phyloP scores from a whole-genome alignment of 2,329 filamentous ascomycete species.

The Elsinoe fawcettii region DNA sequence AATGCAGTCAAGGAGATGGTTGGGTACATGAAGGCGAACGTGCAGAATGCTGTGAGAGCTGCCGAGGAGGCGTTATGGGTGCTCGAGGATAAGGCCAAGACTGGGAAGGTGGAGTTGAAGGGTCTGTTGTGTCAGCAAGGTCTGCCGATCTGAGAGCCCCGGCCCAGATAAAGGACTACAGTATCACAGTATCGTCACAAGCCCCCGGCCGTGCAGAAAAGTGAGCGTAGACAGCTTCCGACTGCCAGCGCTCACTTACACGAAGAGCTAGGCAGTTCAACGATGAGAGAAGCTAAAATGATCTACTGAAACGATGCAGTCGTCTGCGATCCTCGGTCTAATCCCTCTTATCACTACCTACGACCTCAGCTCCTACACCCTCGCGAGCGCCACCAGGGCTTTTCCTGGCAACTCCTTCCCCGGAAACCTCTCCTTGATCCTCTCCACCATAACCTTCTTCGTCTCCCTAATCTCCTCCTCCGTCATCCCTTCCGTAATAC shows the following conservation, averaged over 20 bases:
- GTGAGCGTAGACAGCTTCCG: no score
- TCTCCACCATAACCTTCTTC: slow-evolving; percentile 10
- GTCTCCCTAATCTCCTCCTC: slow-evolving; percentile 2
- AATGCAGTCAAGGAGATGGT: neutral
- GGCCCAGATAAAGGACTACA: no score
- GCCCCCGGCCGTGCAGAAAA: no score
- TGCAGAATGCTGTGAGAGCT: neutral
- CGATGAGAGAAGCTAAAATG: no score
- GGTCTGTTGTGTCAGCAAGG: neutral
- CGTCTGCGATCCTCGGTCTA: no score
- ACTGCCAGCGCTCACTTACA: no score
- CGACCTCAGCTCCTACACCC: no score
- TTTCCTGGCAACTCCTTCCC: slow-evolving; percentile 4
- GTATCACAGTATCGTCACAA: no score
- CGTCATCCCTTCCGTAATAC: neutral
- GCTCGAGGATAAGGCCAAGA: neutral
- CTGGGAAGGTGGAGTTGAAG: neutral
- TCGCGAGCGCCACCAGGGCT: neutral
- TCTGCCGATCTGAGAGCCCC: neutral
- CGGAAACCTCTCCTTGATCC: slow-evolving; percentile 4
- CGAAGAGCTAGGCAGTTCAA: no score
- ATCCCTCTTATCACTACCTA: no score
- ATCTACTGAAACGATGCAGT: no score
- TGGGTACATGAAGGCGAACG: neutral
- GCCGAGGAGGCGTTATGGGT: neutral